These are phyloP conservation scores for Diaporthe sp. DNA, from an alignment of 2,329 filamentous ascomycete species.

Conservation along the genomic window DNA sequence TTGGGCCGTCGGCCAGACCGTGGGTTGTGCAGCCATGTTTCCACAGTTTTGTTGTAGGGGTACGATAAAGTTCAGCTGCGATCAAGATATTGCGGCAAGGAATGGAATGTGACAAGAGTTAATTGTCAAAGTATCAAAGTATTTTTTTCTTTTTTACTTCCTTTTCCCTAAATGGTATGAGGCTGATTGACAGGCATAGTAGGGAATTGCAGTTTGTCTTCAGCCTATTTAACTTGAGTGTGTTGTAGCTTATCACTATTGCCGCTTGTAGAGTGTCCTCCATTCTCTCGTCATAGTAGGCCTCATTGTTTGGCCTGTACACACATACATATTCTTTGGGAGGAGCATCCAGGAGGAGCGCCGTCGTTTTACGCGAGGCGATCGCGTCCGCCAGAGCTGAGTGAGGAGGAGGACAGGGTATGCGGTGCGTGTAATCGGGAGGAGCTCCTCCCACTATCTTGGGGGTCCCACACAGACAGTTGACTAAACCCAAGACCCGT, in stretches of 20 bases:
- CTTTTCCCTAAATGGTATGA: background rate
- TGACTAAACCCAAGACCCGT: constrained; percentile 18
- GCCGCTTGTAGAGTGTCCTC: background rate
- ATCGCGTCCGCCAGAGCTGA: constrained; percentile 1
- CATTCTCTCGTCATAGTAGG: background rate
- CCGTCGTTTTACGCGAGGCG: constrained; percentile 25
- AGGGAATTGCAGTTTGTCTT: background rate
- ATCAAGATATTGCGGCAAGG: background rate
- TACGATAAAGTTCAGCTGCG: background rate
- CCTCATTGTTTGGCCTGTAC: background rate
- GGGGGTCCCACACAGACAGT: constrained; percentile 19
- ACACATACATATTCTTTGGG: background rate
- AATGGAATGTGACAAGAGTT: background rate
- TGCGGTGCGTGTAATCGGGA: constrained; percentile 11
- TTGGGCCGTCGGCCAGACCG: constrained; percentile 48
- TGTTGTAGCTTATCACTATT: background rate
- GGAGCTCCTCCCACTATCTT: constrained; percentile 32
- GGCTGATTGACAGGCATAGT: background rate
- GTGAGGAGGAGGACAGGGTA: constrained; percentile 29
- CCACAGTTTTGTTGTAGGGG: constrained; percentile 20
- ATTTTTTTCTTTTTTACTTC: background rate
- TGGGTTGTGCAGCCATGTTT: constrained; percentile 19
- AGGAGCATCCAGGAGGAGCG: constrained; percentile 30
- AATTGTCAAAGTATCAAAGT: constrained; percentile 1
- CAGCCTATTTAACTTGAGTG: constrained; percentile 17